A percentile compares a stretch with the other conserved stretches of the same genome.
Evolutionary conservation across 768 basidiomycete species (phyloP).

Genomic region (Chalciporus piperatus): DNA sequence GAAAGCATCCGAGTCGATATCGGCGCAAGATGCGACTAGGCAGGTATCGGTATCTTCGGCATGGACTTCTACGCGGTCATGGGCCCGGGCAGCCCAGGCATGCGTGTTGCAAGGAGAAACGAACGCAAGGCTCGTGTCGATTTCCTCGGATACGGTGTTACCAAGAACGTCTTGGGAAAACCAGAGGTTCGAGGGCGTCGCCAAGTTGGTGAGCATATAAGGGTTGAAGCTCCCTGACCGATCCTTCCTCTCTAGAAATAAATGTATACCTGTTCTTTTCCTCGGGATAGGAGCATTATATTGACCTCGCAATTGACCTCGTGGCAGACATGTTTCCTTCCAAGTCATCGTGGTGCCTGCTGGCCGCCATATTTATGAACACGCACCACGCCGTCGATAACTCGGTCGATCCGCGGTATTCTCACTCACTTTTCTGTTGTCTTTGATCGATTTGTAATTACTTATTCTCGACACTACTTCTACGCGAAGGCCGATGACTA

Average conservation of each 20-base stretch:
- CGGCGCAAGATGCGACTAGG: conserved; percentile 94
- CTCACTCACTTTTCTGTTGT: too few species aligned
- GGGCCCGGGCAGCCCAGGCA: conserved; percentile 95
- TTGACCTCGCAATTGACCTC: too few species aligned
- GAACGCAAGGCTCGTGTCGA: conserved; percentile 86
- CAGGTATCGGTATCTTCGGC: conserved; percentile 95
- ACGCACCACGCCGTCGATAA: too few species aligned
- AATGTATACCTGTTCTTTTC: neutral
- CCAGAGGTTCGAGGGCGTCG: conserved; percentile 98
- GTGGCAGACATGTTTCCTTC: too few species aligned
- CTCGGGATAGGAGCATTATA: too few species aligned
- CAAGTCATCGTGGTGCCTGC: too few species aligned
- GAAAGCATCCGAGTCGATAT: conserved; percentile 95
- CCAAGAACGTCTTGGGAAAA: conserved; percentile 99
- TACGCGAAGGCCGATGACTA: too few species aligned
- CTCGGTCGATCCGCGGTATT: too few species aligned
- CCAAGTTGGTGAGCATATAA: conserved; percentile 68
- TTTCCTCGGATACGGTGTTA: conserved; percentile 83
- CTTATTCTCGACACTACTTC: too few species aligned
- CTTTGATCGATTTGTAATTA: too few species aligned
- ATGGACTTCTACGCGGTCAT: conserved; percentile 99
- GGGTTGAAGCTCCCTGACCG: neutral
- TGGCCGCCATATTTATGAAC: too few species aligned
- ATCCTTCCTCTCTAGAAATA: neutral
- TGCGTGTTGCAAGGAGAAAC: conserved; percentile 87